phyloP scores from a whole-genome alignment of 1,284 basidiomycete genomes.

The Cystobasidium slooffiae region DNA sequence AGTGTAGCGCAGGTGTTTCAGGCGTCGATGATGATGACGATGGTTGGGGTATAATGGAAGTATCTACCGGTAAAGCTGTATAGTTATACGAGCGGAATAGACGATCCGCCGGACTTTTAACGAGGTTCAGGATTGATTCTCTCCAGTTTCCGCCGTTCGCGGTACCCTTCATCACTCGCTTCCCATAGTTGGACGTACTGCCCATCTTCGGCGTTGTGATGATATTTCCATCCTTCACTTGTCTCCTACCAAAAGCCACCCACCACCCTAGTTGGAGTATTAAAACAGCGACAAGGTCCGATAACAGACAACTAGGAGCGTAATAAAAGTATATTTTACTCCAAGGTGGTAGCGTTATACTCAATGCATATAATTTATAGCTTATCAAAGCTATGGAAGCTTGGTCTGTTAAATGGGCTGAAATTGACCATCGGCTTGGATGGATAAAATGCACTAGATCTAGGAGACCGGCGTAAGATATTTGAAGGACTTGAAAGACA shows the following conservation, averaged over 20 bases:
- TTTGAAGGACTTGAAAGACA: background rate
- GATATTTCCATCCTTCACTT: background rate
- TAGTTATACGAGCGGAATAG: too few species aligned
- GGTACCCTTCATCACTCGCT: too few species aligned
- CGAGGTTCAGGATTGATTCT: too few species aligned
- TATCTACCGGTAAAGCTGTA: too few species aligned
- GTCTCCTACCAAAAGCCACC: conserved; percentile 10
- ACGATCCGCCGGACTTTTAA: too few species aligned
- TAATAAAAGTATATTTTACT: conserved; percentile 1
- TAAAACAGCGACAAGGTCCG: background rate
- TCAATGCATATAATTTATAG: conserved; percentile 1
- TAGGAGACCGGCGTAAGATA: background rate
- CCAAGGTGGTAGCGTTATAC: background rate
- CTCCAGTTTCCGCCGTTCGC: too few species aligned
- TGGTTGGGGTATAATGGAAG: too few species aligned
- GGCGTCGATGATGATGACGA: too few species aligned
- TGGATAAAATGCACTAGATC: background rate
- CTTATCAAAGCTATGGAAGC: conserved; percentile 4
- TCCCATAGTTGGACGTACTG: too few species aligned
- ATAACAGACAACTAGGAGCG: background rate
- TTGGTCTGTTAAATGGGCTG: conserved; percentile 5
- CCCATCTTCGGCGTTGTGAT: too few species aligned
- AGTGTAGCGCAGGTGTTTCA: too few species aligned
- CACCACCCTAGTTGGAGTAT: background rate
- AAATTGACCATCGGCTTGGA: background rate